Conservation (phyloP, 169 alveolate genomes). For the Fabrea salina region DNA sequence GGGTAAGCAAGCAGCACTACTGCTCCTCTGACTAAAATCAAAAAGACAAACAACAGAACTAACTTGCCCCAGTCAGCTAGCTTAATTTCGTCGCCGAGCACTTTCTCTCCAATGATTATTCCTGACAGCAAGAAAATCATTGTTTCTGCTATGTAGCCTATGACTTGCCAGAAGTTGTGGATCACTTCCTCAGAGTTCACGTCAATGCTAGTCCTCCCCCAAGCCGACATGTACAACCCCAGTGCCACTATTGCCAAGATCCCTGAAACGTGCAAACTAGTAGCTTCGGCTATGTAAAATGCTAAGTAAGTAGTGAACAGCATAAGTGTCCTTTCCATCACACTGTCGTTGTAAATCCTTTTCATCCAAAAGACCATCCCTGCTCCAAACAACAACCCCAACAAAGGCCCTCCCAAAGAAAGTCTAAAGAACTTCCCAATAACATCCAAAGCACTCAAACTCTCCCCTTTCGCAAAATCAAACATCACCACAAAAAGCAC, state of each 20-base stretch:
- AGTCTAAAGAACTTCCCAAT: constrained; percentile 35
- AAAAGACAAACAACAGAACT: constrained; percentile 43
- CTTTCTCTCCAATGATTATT: constrained; percentile 26
- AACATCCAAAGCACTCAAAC: constrained; percentile 8
- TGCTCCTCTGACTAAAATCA: constrained; percentile 36
- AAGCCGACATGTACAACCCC: constrained; percentile 49
- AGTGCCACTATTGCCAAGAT: constrained; percentile 46
- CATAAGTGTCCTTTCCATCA: constrained; percentile 40
- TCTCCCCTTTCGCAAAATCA: not conserved
- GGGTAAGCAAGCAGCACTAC: constrained; percentile 30
- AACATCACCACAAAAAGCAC: not conserved
- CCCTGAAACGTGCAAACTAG: constrained; percentile 50
- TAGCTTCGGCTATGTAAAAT: constrained; percentile 45
- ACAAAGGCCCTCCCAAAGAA: constrained; percentile 54
- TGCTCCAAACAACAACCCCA: constrained; percentile 51
- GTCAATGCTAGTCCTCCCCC: constrained; percentile 39
- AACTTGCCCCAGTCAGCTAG: constrained; percentile 38
- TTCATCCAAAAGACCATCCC: constrained; percentile 37
- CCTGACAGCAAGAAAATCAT: constrained; percentile 30
- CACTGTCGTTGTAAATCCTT: constrained; percentile 45
- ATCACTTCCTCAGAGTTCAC: constrained; percentile 8
- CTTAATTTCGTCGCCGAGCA: constrained; percentile 17
- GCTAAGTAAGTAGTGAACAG: constrained; percentile 40
- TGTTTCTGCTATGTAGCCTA: constrained; percentile 29
- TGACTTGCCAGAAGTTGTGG: constrained; percentile 9